These are phyloP conservation scores for Zychaea mexicana DNA, from an alignment of 371 early-diverging fungal genomes.

Conservation along the genomic window DNA sequence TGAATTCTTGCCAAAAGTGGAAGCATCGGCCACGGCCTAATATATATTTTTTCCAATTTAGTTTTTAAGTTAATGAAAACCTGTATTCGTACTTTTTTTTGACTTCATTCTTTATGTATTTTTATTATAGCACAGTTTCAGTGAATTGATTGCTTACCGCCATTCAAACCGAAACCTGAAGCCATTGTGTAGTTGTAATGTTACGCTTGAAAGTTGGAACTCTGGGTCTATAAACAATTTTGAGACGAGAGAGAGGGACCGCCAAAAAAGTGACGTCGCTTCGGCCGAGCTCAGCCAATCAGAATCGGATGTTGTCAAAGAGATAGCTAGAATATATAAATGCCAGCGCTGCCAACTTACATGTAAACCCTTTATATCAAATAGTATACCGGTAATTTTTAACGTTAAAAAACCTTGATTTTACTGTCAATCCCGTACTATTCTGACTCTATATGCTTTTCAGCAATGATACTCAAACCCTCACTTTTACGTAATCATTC, in stretches of 20 bases:
- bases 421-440: too few relatives aligned
- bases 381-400: too few relatives aligned
- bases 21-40: slow-evolving; percentile 83
- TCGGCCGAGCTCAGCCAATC: not conserved
- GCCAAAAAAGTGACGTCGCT: not conserved
- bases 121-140: not conserved
- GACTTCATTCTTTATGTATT: not conserved
- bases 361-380: too few relatives aligned
- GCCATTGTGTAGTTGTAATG: slow-evolving; percentile 38
- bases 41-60: not conserved
- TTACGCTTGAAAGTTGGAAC: slow-evolving; percentile 3
- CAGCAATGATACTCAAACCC: too few relatives aligned
- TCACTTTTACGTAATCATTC: too few relatives aligned
- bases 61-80: not conserved
- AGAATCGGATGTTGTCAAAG: not conserved
- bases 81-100: not conserved
- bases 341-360: too few relatives aligned
- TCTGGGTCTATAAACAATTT: slow-evolving; percentile 2
- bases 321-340: too few relatives aligned
- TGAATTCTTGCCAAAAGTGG: slow-evolving; percentile 85
- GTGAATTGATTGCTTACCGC: slow-evolving; percentile 28
- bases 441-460: too few relatives aligned
- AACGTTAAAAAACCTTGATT: too few relatives aligned
- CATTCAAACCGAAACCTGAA: slow-evolving; percentile 51
- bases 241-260: not conserved